These are phyloP conservation scores for Tulasnella sp. DNA, from an alignment of 768 basidiomycete genomes.

Conservation along the genomic window DNA sequence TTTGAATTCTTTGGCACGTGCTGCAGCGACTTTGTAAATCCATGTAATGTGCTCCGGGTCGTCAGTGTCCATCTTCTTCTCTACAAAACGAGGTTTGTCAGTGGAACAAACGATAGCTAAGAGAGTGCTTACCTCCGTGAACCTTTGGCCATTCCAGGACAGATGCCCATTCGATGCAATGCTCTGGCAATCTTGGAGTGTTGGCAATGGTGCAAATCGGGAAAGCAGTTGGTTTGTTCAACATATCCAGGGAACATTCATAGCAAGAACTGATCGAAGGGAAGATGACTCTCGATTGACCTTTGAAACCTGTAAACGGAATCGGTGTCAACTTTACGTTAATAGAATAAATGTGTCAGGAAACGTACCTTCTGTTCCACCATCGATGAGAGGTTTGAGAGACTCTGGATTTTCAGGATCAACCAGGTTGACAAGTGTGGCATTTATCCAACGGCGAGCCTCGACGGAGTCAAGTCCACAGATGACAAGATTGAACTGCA, in stretches of 20 bases:
- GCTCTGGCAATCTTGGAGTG: constrained; percentile 93
- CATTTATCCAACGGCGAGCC: constrained; percentile 97
- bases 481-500: constrained; percentile 93
- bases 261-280: constrained; percentile 94
- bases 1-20: constrained; percentile 84
- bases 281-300: constrained; percentile 92
- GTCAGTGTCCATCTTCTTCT: constrained; percentile 94
- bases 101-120: neutral
- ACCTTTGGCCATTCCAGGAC: constrained; percentile 97
- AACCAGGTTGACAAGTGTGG: constrained; percentile 88
- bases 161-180: constrained; percentile 99
- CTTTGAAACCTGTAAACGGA: constrained; percentile 73
- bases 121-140: constrained; percentile 50
- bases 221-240: constrained; percentile 92
- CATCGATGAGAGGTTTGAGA: constrained; percentile 92
- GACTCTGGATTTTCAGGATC: constrained; percentile 89
- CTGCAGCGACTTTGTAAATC: constrained; percentile 69
- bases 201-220: constrained; percentile 99
- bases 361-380: constrained; percentile 83
- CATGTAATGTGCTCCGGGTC: constrained; percentile 94
- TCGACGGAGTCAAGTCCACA: constrained; percentile 96
- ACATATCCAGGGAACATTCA: constrained; percentile 95
- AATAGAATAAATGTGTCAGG: neutral
- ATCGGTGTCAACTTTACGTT: neutral
- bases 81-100: constrained; percentile 30